Percentiles rank a stretch among this genome's conserved stretches.
Evolutionary conservation across 441 rosid genomes (phyloP).

Genomic region (Manihot esculenta): DNA sequence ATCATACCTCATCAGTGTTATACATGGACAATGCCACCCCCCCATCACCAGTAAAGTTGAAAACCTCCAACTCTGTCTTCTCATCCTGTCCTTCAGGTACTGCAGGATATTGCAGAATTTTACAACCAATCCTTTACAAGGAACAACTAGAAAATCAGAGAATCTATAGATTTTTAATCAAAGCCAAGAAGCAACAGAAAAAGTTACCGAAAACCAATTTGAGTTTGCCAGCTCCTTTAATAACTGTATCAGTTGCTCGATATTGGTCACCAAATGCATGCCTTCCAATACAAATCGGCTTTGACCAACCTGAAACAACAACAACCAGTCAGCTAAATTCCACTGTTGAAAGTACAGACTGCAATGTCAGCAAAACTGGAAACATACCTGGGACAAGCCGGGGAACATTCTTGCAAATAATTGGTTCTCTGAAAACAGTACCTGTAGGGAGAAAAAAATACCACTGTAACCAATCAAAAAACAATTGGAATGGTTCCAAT

Average conservation of each 20-base stretch:
- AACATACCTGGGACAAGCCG: slow-evolving; percentile 67
- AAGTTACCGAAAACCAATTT: slow-evolving; percentile 65
- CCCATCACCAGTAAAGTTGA: slow-evolving; percentile 60
- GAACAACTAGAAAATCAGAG: not conserved
- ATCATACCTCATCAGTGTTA: slow-evolving; percentile 74
- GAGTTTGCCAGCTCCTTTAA: slow-evolving; percentile 69
- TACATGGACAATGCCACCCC: slow-evolving; percentile 80
- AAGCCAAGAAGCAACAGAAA: slow-evolving; percentile 8
- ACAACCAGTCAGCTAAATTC: not conserved
- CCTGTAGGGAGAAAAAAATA: slow-evolving; percentile 47
- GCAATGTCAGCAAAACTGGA: slow-evolving; percentile 12
- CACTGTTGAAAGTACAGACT: not conserved
- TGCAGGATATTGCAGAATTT: slow-evolving; percentile 24
- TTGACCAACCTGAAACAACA: slow-evolving; percentile 68
- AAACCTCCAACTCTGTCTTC: slow-evolving; percentile 61
- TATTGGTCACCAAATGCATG: slow-evolving; percentile 98
- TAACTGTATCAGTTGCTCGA: slow-evolving; percentile 71
- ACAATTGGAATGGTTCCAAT: not conserved
- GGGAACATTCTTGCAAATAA: slow-evolving; percentile 73
- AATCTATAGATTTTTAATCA: not conserved
- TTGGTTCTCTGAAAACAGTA: slow-evolving; percentile 88
- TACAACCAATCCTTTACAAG: not conserved
- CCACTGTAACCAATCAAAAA: slow-evolving; percentile 2
- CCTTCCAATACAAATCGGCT: slow-evolving; percentile 89
- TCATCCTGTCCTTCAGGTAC: slow-evolving; percentile 51